These are phyloP conservation scores for Geotrichum bryndzae DNA, from an alignment of 1,139 yeast genomes.

Conservation along the genomic window DNA sequence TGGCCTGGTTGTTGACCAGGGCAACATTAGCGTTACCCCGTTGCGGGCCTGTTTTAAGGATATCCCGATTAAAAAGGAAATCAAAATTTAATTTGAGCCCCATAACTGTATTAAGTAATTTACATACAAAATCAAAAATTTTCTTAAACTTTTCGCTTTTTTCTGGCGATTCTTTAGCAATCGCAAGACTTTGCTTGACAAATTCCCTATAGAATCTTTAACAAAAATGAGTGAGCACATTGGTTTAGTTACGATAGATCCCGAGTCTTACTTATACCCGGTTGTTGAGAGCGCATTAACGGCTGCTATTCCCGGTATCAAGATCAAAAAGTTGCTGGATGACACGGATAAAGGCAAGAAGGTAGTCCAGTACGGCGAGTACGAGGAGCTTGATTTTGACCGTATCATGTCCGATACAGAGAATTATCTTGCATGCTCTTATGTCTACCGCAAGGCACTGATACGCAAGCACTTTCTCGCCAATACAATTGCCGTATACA, in stretches of 20 bases:
- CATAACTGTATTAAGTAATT: conserved; percentile 8
- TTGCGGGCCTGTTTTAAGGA: conserved; percentile 66
- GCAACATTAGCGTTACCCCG: conserved; percentile 66
- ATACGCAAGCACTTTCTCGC: conserved; percentile 86
- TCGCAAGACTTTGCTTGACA: neutral
- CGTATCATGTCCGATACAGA: conserved; percentile 38
- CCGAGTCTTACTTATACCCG: conserved; percentile 50
- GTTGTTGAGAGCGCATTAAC: conserved; percentile 47
- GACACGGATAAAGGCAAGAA: conserved; percentile 24
- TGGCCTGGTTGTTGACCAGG: conserved; percentile 43
- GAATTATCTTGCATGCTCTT: conserved; percentile 67
- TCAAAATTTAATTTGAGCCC: conserved; percentile 32
- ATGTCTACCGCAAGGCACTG: conserved; percentile 72
- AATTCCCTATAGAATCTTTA: neutral
- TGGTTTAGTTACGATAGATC: conserved; percentile 31
- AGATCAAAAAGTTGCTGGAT: conserved; percentile 7
- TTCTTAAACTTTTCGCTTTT: neutral
- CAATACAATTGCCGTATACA: conserved; percentile 67
- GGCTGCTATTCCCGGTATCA: conserved; percentile 16
- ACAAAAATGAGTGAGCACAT: neutral
- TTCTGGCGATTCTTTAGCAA: neutral
- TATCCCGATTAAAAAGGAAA: conserved; percentile 54
- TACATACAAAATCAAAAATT: neutral
- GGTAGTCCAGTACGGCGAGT: conserved; percentile 78
- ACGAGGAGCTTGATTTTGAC: conserved; percentile 82